Conservation (phyloP, 2,329 filamentous ascomycete genomes). For the Trichoderma breve region DNA sequence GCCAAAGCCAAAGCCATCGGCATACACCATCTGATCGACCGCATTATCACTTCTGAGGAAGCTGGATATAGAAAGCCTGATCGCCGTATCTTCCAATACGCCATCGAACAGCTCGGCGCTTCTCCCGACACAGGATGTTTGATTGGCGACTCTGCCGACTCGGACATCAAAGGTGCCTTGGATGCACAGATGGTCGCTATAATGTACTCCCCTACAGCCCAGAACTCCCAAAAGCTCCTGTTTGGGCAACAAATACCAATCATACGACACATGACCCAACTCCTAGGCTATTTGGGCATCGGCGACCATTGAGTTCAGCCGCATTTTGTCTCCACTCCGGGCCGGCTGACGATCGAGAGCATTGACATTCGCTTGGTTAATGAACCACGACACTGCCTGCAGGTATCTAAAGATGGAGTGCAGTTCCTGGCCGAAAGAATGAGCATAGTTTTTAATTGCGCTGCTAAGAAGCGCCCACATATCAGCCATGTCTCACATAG, state of each 20-base stretch:
- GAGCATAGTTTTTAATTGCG: neutral
- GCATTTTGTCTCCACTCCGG: neutral
- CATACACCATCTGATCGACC: neutral
- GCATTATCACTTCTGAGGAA: neutral
- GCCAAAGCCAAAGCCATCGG: neutral
- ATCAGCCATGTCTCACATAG: neutral
- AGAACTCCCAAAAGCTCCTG: neutral
- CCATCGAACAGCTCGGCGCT: neutral
- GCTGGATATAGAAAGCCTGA: neutral
- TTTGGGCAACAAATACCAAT: neutral
- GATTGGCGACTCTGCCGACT: neutral
- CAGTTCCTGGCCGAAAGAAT: neutral
- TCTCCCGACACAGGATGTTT: neutral
- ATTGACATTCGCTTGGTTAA: neutral
- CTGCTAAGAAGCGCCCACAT: neutral
- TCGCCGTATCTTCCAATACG: neutral
- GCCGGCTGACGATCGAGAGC: neutral
- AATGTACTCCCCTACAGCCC: neutral
- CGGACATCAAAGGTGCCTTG: neutral
- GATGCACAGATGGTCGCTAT: neutral
- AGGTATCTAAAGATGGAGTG: neutral
- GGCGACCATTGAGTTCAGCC: neutral
- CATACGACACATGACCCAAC: neutral
- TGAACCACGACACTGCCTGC: neutral
- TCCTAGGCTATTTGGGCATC: neutral